Base-by-base conservation (phyloP, 1,284 basidiomycete genomes). In the Austroboletus olivaceoglutinosus region DNA sequence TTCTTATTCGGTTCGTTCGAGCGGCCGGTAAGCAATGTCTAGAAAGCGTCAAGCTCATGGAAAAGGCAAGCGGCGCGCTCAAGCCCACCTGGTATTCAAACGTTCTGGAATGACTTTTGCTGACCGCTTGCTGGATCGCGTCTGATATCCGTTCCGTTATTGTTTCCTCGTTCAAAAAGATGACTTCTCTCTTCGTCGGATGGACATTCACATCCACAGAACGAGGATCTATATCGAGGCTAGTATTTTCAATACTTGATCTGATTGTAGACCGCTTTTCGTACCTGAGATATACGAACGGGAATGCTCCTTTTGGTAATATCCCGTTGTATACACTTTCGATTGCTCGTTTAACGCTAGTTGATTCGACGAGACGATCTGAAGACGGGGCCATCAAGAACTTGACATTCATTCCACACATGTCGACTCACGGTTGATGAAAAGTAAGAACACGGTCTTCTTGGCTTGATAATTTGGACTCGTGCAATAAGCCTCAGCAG, bases 191-290 rank as follows among this genome's bases (percentile, higher is more conserved):
- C 70, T 99, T 99, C 1, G 97, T 99, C 0, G 97, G 97, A 67
- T 98, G 96, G 0, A 99, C 95, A 61, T 99, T 99, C 51, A 98
- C 95, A 63, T 99, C 97, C 11, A 99, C 87, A 27, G 89, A 86
- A 31, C 83, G 80, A 0, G 95, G 93, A 51, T 93, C 85, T 56
- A 99, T 87, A 30, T 86, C 76, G 33, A 99, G 71, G 56, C 92
- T 93, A 45, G 13, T 15, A 13, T 23, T 54, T 39, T 52, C 45
- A 54, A 50, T 15, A n/a, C 22, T 49, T 12, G 16, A 19, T 11
- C n/a, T 39, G 2, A 30, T 21, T 25, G 13, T 11, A 33, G 9
- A 33, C 18, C 31, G 6, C 52, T 29, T 11, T 36, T 46, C 60
- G 18, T 53, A 90, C 92, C 91, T 93, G 37, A 98, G 76, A 67